phyloP scores from a whole-genome alignment of 2,329 filamentous ascomycete genomes.

The Taxawa tesnikishii region DNA sequence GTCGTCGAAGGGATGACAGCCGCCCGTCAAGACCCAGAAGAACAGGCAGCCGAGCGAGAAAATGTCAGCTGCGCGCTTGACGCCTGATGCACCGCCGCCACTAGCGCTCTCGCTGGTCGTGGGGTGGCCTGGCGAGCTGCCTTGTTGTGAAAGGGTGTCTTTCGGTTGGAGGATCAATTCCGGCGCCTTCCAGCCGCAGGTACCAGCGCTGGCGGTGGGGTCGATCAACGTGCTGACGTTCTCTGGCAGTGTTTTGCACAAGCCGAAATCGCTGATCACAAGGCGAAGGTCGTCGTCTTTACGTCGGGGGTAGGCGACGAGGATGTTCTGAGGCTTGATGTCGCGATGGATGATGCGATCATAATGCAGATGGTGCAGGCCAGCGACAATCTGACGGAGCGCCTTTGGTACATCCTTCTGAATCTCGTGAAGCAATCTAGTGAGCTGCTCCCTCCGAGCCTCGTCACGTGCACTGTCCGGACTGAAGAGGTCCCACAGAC shows the following conservation, averaged over 20 bases:
- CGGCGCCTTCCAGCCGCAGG: conserved; percentile 90
- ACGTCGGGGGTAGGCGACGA: conserved; percentile 61
- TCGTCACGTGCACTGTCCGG: conserved; percentile 39
- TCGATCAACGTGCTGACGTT: conserved; percentile 91
- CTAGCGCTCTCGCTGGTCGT: conserved; percentile 40
- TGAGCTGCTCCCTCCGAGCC: conserved; percentile 21
- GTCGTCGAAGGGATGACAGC: conserved; percentile 85
- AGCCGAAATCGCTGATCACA: conserved; percentile 91
- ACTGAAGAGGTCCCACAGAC: conserved; percentile 84
- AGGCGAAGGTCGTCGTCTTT: conserved; percentile 35
- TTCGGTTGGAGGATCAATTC: conserved; percentile 62
- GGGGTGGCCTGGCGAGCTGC: conserved; percentile 24
- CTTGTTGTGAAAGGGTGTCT: conserved; percentile 29
- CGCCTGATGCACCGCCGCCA: conserved; percentile 46
- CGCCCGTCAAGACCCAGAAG: conserved; percentile 93
- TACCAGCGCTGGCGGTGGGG: conserved; percentile 88
- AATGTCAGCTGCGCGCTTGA: conserved; percentile 92
- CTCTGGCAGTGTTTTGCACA: conserved; percentile 93
- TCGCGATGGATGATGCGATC: conserved; percentile 94
- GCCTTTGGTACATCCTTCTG: conserved; percentile 67
- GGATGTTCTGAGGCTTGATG: conserved; percentile 93
- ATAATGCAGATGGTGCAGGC: conserved; percentile 77
- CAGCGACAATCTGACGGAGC: conserved; percentile 79
- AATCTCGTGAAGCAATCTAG: conserved; percentile 57
- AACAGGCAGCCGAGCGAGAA: conserved; percentile 97